Evolutionary conservation across 2,329 filamentous ascomycete species (phyloP), one percentile per base, ranked within the genome.

Genomic region (Calonectria hawksworthii): DNA sequence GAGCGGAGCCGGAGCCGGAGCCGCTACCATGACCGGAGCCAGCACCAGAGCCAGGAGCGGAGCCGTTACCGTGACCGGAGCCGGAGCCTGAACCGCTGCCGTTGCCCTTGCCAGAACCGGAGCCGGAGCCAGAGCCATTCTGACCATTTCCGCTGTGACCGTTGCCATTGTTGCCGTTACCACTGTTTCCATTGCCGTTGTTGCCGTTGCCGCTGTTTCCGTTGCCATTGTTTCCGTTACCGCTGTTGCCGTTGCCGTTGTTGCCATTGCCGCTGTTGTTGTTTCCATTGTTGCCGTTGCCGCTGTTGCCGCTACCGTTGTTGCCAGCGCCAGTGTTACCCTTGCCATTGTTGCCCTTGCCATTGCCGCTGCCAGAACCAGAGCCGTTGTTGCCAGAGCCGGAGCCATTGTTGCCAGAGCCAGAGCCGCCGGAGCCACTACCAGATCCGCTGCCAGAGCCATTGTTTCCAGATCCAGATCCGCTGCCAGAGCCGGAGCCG

Each of bases 291-390:
- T 83, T 1, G 88, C 89, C 1, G 83, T 61, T 59, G n/a, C 61
- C 64, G 10, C 80, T 77, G 1, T 88, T 87, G 6, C 87, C 83
- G 1, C 87, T 89, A 87, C 89, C 87, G 7, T 87, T 83, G 0
- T 66, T 66, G 18, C 87, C 89, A 1, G 32, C 30, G 26, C 32
- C 47, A n/a, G n/a, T 50, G 26, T 50, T 36, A 14, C 28, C 41
- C 9, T n/a, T 16, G 21, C 63, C 44, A 86, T 83, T 1, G 52
- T 56, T 56, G 9, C 18, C 21, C n/a, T n/a, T 11, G 21, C 54
- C 54, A 32, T 38, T n/a, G n/a, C 54, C 54, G 3, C 16, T 7
- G 28, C 51, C 51, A 21, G 4, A 21, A 3, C 30, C 11, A 61
- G 30, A 38, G 38, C 87, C 83, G 0, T n/a, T 34, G 0, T n/a